Evolutionary conservation across 495 filamentous ascomycete genomes (phyloP), one percentile per base, ranked within the genome.

Genomic region (Poronia punctata): DNA sequence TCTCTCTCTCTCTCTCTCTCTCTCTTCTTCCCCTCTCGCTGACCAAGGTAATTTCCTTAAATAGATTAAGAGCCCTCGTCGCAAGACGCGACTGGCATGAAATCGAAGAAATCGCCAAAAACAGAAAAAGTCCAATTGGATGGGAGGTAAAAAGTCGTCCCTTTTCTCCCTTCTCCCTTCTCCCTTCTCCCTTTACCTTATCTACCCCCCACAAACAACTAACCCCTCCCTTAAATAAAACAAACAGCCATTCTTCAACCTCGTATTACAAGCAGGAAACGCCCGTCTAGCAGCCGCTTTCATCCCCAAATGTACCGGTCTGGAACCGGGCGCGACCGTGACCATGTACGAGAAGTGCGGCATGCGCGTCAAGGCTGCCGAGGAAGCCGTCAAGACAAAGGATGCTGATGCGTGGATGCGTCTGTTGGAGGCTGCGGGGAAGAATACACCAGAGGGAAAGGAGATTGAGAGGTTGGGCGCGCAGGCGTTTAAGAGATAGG

Each of bases 261-360:
- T 89, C 52, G 76, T 84, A 33, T 62, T 97, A 5, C 80, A 80
- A 26, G 93, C 92, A 5, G 90, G 93, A 35, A 97, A 98, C 57
- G 82, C 86, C 16, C 84, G 88, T 39, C 68, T 94, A 3, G 93
- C 93, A 5, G 75, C 82, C 2, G 46, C 73, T 4, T 98, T 95
- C 57, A 78, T 97, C 33, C 83, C 87, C 7, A 98, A 97, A 64
- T 95, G 89, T 64, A 64, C 61, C 6, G 67, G 72, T 15, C 66
- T 74, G 7, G 71, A 76, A 34, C 53, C 59, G 3, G 68, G 68
- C 3, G 83, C 88, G 41, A 68, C 82, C 22, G 79, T 95, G 37
- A 80, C 86, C 53, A 95, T 96, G 92, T 97, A 86, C 76, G 77
- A 93, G 49, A 95, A 94, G 64, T 97, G 93, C 59, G 89, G 88